Evolutionary conservation across 805 yeast genomes (phyloP), one percentile per base, ranked within the genome.

Genomic region (Debaryomyces tyrocola): DNA sequence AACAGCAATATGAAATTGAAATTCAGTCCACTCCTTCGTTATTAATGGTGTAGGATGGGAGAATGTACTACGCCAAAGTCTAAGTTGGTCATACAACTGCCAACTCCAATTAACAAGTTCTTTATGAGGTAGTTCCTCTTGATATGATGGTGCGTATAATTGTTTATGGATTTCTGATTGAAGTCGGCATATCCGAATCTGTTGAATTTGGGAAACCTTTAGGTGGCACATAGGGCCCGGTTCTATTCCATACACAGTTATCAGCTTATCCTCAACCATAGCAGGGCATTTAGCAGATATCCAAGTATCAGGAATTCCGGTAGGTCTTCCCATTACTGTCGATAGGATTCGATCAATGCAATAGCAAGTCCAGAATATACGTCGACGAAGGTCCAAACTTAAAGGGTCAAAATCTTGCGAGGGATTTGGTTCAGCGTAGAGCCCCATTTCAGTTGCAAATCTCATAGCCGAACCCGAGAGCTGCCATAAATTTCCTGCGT

Each of bases 401-500:
- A 50, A 37, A 7, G 50, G 48, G 33, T 50, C 53, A 38, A 50
- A 42, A 4, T 34, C 27, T 38, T 44, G 47, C 12, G 50, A 44
- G 3, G 50, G 48, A 18, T 42, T 47, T 15, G 53, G 50, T 28
- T 50, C 53, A 15, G 46, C 40, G 28, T 50, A 44, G 14, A 50
- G 47, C 2, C 53, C 48, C 53, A 50, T 50, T 40, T 50, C 53
- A 6, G 53, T 50, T 27, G 50, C 53, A 8, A 44, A 39, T 27
- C 50, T 41, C 50, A 50, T 50, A 6, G 50, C 53, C 4, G 53
- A 41, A 17, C 53, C 53, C 8, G 53, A 50, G 28, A 50, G 46
- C 18, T 50, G 53, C 50, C 53, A 47, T 29, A 50, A 40, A 28
- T 50, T 50, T 3, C 53, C 53, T n/a, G 53, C 45, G n/a, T 44